phyloP scores from a whole-genome alignment of 2,329 filamentous ascomycete genomes.

The Paecilomyces sp. region DNA sequence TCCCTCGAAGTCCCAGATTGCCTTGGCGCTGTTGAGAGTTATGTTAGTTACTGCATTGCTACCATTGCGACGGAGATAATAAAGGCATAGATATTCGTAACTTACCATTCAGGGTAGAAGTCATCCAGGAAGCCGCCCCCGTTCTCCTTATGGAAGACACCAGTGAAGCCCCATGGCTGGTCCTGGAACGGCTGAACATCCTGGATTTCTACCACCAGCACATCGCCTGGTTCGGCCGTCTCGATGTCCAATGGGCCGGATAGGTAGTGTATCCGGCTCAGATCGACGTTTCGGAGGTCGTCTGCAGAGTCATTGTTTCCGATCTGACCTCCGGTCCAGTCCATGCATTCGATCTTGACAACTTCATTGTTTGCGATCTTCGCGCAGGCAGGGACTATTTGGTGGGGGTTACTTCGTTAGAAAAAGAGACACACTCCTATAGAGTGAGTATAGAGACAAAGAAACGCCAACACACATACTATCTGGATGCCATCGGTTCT shows the following conservation, averaged over 20 bases:
- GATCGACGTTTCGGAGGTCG: constrained; percentile 75
- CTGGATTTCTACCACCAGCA: constrained; percentile 82
- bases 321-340: constrained; percentile 76
- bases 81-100: constrained; percentile 23
- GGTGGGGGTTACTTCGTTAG: neutral
- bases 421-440: neutral
- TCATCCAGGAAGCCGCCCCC: constrained; percentile 87
- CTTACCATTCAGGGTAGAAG: constrained; percentile 72
- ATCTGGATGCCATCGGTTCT: constrained; percentile 93
- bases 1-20: constrained; percentile 71
- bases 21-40: constrained; percentile 46
- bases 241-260: constrained; percentile 85
- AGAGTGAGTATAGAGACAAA: neutral
- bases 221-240: constrained; percentile 74
- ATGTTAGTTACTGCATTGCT: neutral
- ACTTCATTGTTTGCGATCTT: constrained; percentile 76
- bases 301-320: constrained; percentile 85
- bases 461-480: constrained; percentile 44
- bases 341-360: constrained; percentile 88
- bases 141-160: constrained; percentile 71
- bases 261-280: constrained; percentile 80
- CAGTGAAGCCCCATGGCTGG: constrained; percentile 84
- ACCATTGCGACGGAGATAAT: neutral
- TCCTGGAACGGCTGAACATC: constrained; percentile 85
- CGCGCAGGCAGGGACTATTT: constrained; percentile 63